Base-by-base conservation (phyloP, 495 filamentous ascomycete species). In the Penicillium ochrochloron region DNA sequence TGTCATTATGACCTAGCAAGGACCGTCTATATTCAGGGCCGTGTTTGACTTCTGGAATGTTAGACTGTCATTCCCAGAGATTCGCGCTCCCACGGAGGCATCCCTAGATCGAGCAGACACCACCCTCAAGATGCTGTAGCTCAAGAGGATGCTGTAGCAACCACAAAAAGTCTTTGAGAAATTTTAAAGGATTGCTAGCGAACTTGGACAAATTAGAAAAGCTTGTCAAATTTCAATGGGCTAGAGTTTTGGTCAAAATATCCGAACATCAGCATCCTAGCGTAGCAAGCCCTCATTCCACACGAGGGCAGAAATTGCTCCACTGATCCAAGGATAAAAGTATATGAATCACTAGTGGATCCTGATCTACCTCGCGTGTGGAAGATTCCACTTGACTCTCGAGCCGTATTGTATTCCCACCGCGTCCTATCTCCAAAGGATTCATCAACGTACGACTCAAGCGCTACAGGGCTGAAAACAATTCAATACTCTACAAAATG, bases 1-100 rank as follows among this genome's bases (percentile, higher is more conserved):
- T 64, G 48, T 69, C 57, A 73, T 71, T 48, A 66, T 70, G 69
- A 71, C 57, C n/a, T 39, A 60, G 19, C 37, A 19, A 29, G 34
- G 37, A 34, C 10, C 7, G 0, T 19, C 37, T 23, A 63, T 4
- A 63, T 69, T 66, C 2, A 57, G 15, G 60, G 3, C 14, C 37
- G 17, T 6, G 48, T 6, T 35, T 21, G 25, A 17, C 31, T 51
- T 11, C 10, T 65, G 71, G 69, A 71, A 71, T 73, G 69, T 23
- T 48, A 39, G 37, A 23, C 46, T 62, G 61, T 48, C 63, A 60
- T 62, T 54, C 65, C 55, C 46, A 25, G 33, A 21, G 51, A 60
- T 65, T 54, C 35, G 57, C 61, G 14, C 27, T 37, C 8, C 35
- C 35, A 51, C 62, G 63, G 41, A 51, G 50, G 25, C 34, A 62